Percentiles rank a stretch among this genome's conserved stretches.
phyloP scores from a whole-genome alignment of 2,329 filamentous ascomycete species.

The Verticillium zaregamsianum region DNA sequence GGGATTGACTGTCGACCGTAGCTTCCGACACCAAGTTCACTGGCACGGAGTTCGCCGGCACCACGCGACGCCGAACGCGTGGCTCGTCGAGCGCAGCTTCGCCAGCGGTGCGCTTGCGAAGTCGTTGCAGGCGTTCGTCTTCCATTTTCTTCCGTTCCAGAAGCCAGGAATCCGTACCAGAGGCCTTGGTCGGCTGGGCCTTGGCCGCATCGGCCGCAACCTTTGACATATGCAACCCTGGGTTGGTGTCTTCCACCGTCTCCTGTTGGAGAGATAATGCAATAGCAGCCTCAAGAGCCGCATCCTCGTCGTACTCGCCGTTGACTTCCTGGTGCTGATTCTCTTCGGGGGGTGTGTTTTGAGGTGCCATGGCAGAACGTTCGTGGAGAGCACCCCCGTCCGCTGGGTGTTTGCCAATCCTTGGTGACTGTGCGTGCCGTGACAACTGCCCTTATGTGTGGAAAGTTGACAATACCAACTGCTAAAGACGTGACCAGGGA shows the following conservation, averaged over 20 bases:
- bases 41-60: background rate
- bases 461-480: no score
- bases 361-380: background rate
- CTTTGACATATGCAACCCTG: background rate
- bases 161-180: background rate
- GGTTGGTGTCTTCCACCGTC: background rate
- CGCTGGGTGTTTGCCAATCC: no score
- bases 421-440: no score
- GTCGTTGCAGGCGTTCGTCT: constrained; percentile 69
- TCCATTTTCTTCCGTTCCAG: constrained; percentile 84
- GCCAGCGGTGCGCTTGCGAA: constrained; percentile 47
- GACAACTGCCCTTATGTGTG: no score
- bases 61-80: background rate
- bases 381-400: background rate
- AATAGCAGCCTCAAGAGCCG: constrained; percentile 57
- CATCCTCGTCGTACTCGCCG: constrained; percentile 43
- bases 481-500: no score
- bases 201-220: background rate
- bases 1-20: background rate
- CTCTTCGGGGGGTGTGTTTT: background rate
- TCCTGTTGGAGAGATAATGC: constrained; percentile 45
- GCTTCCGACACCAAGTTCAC: background rate
- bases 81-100: constrained; percentile 2
- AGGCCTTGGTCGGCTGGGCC: background rate
- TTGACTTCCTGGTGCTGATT: constrained; percentile 16